Evolutionary conservation across 129 eudicot genomes (phyloP), one percentile per base, ranked within the genome.

Genomic region (Silybum marianum): DNA sequence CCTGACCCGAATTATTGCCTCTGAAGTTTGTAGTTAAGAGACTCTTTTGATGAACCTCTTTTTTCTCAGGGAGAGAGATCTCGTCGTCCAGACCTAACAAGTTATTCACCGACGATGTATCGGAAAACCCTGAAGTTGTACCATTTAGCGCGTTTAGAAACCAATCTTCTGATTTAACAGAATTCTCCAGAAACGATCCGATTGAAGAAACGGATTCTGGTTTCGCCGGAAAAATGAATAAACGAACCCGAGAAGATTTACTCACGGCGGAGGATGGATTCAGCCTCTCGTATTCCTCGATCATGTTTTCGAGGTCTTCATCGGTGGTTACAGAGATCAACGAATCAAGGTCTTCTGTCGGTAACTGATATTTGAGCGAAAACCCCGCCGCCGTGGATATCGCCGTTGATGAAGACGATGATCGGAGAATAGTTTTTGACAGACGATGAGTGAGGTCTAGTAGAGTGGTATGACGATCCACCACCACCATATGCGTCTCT

Each of bases 261-360:
- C 32, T 28, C 19, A 9, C 36, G 28, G 65, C 21, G 66, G 66
- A 66, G 13, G 74, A 75, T 4, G 85, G 66, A 4, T 69, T 65
- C 38, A 82, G 40, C 23, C 85, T 69, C 30, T 93, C 98, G 80
- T 86, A 89, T 65, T 93, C 98, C 16, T 93, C 97, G 54, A 93
- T 77, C 98, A 93, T 91, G 82, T 93, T 93, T 30, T 89, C 96
- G 8, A 93, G 81, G 76, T 93, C 98, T 69, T 93, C 98, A 48
- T 93, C 97, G 18, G 88, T 86, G 3, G 91, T 73, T 2, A 93
- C 89, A 9, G 98, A 88, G 78, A 93, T 91, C 16, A 93, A 76
- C 6, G 98, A 93, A 72, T 93, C 98, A 23, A 93, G 87, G 71
- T 93, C 98, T 73, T 93, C 98, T 73, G 85, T 83, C 0, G 96